Evolutionary conservation across 305 asterid species (phyloP).

Genomic region (Solanum aculeatissimum): DNA sequence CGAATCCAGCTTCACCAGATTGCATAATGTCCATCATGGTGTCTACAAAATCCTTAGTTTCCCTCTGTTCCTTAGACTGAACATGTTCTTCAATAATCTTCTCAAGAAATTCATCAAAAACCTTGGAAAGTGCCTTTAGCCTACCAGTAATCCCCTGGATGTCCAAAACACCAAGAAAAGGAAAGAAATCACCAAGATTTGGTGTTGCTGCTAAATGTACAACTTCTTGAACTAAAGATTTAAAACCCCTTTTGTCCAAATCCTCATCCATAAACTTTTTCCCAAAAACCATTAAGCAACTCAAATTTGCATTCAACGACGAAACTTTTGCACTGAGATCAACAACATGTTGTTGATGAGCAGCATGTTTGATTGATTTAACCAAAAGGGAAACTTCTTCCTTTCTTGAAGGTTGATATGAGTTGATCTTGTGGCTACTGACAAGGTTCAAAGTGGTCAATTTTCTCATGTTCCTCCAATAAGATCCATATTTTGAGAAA

Average conservation of each 20-base stretch:
- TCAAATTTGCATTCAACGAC: slow-evolving; percentile 29
- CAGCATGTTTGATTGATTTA: slow-evolving; percentile 15
- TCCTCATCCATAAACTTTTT: slow-evolving; percentile 45
- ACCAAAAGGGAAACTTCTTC: slow-evolving; percentile 24
- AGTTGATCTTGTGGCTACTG: slow-evolving; percentile 25
- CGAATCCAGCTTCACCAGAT: slow-evolving; percentile 28
- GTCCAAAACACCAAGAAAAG: slow-evolving; percentile 38
- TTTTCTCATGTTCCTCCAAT: slow-evolving; percentile 60
- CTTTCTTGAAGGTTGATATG: slow-evolving; percentile 38
- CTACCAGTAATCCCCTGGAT: slow-evolving; percentile 39
- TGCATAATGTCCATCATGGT: slow-evolving; percentile 46
- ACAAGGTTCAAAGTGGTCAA: slow-evolving; percentile 37
- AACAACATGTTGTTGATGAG: slow-evolving; percentile 2
- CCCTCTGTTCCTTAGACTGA: slow-evolving; percentile 1
- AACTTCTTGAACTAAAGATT: slow-evolving; percentile 29
- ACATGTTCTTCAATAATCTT: slow-evolving; percentile 47
- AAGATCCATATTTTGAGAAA: slow-evolving; percentile 33
- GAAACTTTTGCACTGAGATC: slow-evolving; percentile 40
- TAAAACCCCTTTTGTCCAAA: slow-evolving; percentile 43
- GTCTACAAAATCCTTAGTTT: slow-evolving; percentile 34
- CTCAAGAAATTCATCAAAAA: slow-evolving; percentile 42
- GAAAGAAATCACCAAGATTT: slow-evolving; percentile 48
- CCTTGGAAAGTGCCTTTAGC: slow-evolving; percentile 31
- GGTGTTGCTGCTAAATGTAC: slow-evolving; percentile 27
- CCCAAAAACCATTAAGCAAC: slow-evolving; percentile 49